Conservation (phyloP, 495 filamentous ascomycete species). For the Clavariopsis aquatica region DNA sequence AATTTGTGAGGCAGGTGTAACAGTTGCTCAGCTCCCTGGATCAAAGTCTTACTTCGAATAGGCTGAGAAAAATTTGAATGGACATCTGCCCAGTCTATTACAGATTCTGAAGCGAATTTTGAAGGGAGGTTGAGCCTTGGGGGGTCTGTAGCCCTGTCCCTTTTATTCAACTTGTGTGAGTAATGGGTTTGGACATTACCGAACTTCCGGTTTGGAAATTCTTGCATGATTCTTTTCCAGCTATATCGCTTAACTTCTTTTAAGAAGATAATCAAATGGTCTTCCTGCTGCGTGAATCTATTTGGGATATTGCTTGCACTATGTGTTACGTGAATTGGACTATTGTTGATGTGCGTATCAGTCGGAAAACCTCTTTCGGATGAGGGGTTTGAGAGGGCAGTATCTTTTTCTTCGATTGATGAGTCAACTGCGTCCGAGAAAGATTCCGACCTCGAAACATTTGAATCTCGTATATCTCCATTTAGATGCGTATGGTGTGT, state of each 20-base stretch:
- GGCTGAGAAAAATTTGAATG: conserved; percentile 6
- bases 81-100: conserved; percentile 9
- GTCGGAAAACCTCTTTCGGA: not conserved
- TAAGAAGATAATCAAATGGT: conserved; percentile 26
- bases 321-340: not conserved
- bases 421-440: not conserved
- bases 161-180: conserved; percentile 20
- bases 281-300: conserved; percentile 13
- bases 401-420: not conserved
- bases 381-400: not conserved
- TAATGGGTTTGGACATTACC: conserved; percentile 13
- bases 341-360: not conserved
- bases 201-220: conserved; percentile 6
- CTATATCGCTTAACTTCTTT: conserved; percentile 25
- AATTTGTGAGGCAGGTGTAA: not conserved
- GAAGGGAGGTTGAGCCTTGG: conserved; percentile 3
- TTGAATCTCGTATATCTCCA: not conserved
- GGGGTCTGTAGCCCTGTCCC: conserved; percentile 26
- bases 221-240: conserved; percentile 11
- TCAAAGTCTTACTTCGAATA: not conserved
- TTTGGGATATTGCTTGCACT: not conserved
- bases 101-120: conserved; percentile 13
- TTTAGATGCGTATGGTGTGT: not conserved
- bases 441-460: not conserved
- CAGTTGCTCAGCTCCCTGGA: not conserved